Conservation (phyloP, 345 rosid genomes). For the Hibiscus tridactylites region DNA sequence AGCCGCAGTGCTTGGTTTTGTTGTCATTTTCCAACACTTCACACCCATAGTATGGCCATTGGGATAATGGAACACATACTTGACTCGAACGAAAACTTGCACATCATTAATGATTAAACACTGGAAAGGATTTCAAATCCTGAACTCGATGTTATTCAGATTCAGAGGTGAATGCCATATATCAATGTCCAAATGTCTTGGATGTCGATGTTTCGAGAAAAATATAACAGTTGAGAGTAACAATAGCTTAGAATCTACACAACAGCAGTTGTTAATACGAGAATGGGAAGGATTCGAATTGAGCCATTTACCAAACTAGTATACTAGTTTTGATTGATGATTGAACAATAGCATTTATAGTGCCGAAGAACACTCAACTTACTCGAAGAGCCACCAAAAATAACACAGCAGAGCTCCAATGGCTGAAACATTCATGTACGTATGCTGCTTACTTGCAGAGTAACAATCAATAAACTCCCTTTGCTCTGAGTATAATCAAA, state of each 20-base stretch:
- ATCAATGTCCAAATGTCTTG: background rate
- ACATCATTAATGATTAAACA: background rate
- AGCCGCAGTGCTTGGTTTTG: background rate
- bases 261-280: background rate
- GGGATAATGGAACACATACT: background rate
- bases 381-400: conserved; percentile 15
- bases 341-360: background rate
- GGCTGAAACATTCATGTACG: background rate
- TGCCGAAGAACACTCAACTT: background rate
- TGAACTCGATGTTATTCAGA: background rate
- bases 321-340: background rate
- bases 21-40: background rate
- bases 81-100: background rate
- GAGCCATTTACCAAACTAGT: background rate
- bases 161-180: background rate
- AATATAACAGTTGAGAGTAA: background rate
- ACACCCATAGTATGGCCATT: background rate
- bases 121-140: background rate
- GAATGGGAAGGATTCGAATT: background rate
- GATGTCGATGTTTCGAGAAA: background rate
- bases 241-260: background rate
- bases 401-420: background rate
- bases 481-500: background rate
- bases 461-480: conserved; percentile 13
- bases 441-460: conserved; percentile 12